A percentile compares a stretch with the other conserved stretches of the same genome.
Conservation (phyloP, 2,329 filamentous ascomycete genomes). For the Stachybotrys chartarum region DNA sequence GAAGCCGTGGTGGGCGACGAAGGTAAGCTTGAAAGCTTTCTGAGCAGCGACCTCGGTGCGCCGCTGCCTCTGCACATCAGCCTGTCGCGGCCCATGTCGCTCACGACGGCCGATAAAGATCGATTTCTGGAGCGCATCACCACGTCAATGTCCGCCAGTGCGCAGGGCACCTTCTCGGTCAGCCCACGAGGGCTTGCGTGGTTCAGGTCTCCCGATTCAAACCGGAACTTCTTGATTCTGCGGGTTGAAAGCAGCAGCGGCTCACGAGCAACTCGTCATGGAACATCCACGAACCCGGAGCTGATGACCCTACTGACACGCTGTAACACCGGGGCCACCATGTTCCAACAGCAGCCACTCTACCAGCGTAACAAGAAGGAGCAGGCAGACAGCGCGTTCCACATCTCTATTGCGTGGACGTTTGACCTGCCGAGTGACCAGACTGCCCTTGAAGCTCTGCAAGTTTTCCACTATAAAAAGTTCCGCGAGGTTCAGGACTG, state of each 20-base stretch:
- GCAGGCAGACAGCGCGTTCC: conserved; percentile 50
- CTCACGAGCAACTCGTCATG: conserved; percentile 1
- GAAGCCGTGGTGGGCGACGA: conserved; percentile 20
- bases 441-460: conserved; percentile 15
- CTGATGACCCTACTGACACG: conserved; percentile 56
- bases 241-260: conserved; percentile 37
- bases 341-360: conserved; percentile 61
- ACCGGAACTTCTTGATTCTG: conserved; percentile 81
- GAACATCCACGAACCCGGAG: conserved; percentile 37
- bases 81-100: conserved; percentile 72
- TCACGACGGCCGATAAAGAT: conserved; percentile 66
- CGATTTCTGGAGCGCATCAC: conserved; percentile 54
- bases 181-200: conserved; percentile 33
- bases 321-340: conserved; percentile 56
- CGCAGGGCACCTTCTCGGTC: conserved; percentile 29
- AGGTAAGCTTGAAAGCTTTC: conserved; percentile 54
- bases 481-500: conserved; percentile 30
- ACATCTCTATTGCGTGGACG: conserved; percentile 86
- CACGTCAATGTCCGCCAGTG: conserved; percentile 24
- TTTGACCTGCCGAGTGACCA: conserved; percentile 45
- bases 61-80: conserved; percentile 84
- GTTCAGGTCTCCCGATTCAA: conserved; percentile 46
- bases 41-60: conserved; percentile 71
- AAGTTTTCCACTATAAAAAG: conserved; percentile 13
- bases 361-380: conserved; percentile 42